Conservation (phyloP, 805 yeast species). For the Myxozyma geophila region DNA sequence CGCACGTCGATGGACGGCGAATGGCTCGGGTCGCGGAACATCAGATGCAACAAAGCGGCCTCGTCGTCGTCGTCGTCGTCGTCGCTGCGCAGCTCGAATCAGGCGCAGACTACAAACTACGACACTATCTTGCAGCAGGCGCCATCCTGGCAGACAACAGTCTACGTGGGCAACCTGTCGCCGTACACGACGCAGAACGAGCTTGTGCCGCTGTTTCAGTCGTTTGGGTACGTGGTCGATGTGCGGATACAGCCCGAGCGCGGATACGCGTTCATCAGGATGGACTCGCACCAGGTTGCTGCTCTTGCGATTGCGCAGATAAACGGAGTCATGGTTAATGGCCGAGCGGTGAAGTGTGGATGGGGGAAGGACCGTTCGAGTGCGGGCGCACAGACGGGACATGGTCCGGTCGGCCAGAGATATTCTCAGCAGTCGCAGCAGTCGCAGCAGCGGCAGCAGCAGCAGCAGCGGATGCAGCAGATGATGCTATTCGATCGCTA, state of each 20-base stretch:
- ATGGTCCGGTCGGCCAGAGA: slow-evolving; percentile 11
- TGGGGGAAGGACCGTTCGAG: slow-evolving; percentile 73
- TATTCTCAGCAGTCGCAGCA: slow-evolving; percentile 51
- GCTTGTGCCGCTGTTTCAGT: slow-evolving; percentile 71
- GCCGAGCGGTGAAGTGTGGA: slow-evolving; percentile 78
- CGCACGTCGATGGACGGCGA: slow-evolving; percentile 75
- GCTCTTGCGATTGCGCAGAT: slow-evolving; percentile 85
- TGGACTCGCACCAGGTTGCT: slow-evolving; percentile 85
- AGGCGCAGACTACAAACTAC: slow-evolving; percentile 43
- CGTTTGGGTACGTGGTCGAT: slow-evolving; percentile 81
- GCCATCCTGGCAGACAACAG: slow-evolving; percentile 84
- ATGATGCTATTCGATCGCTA: slow-evolving; percentile 5
- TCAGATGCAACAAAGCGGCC: slow-evolving; percentile 90
- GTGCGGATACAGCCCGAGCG: slow-evolving; percentile 78
- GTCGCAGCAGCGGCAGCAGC: slow-evolving; percentile 43
- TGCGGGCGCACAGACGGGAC: not conserved
- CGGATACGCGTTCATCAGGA: slow-evolving; percentile 88
- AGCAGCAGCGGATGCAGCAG: slow-evolving; percentile 9
- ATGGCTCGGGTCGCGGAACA: slow-evolving; percentile 70
- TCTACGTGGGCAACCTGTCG: slow-evolving; percentile 83
- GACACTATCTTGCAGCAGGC: slow-evolving; percentile 76
- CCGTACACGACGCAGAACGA: slow-evolving; percentile 75
- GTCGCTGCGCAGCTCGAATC: not conserved
- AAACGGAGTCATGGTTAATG: slow-evolving; percentile 65
- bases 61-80: slow-evolving; percentile 43